These are phyloP conservation scores for Malbranchea zuffiana DNA, from an alignment of 2,329 filamentous ascomycete species.

Conservation along the genomic window DNA sequence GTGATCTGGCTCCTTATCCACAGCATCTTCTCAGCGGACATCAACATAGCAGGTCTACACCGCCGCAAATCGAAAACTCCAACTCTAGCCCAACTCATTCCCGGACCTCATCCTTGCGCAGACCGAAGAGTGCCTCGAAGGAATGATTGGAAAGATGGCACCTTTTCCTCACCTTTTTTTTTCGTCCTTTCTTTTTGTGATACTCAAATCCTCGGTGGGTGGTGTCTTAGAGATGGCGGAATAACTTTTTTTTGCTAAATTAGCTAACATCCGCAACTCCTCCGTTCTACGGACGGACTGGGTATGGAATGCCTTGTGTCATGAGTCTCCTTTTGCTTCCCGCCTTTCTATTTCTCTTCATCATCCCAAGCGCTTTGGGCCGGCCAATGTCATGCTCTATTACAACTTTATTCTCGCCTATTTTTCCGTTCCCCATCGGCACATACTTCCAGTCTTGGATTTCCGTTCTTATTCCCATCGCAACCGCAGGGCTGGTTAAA, in stretches of 20 bases:
- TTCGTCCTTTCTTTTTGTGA: conserved; percentile 6
- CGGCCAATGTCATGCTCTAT: background rate
- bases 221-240: conserved; percentile 12
- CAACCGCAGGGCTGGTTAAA: too few relatives aligned
- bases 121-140: conserved; percentile 15
- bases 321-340: background rate
- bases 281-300: too few relatives aligned
- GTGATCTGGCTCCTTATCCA: conserved; percentile 39
- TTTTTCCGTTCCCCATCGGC: background rate
- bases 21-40: conserved; percentile 29
- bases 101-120: conserved; percentile 10
- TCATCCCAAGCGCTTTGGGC: background rate
- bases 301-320: too few relatives aligned
- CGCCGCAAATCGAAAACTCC: conserved; percentile 21
- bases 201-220: background rate
- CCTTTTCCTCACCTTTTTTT: conserved; percentile 4
- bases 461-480: too few relatives aligned
- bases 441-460: background rate
- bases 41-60: conserved; percentile 18
- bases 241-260: conserved; percentile 14
- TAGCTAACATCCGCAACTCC: too few relatives aligned
- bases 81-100: conserved; percentile 14
- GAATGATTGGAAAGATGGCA: conserved; percentile 3
- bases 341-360: conserved; percentile 1
- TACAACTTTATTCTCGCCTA: background rate